These are phyloP conservation scores for Cucurbita maxima DNA, from an alignment of 306 rosid species.

Conservation along the genomic window DNA sequence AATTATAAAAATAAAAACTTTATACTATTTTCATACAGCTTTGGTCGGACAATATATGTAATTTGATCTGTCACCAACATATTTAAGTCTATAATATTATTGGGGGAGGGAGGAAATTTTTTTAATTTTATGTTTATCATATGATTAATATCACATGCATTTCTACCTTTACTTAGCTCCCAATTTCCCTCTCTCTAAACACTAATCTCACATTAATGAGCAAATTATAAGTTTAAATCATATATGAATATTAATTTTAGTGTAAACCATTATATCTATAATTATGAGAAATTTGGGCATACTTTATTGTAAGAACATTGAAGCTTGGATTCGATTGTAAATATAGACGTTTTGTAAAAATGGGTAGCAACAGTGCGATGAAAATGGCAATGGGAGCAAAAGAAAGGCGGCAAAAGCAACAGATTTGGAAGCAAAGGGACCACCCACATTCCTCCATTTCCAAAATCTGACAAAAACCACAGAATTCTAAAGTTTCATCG, in stretches of 20 bases:
- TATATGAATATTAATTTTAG: too few species aligned
- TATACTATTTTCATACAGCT: neutral
- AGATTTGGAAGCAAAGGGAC: neutral
- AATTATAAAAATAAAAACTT: neutral
- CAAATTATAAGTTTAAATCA: neutral
- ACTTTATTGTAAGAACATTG: too few species aligned
- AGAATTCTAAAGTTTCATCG: neutral
- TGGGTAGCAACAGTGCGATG: neutral
- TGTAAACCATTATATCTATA: too few species aligned
- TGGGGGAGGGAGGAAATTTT: too few species aligned
- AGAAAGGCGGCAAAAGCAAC: slow-evolving; percentile 6
- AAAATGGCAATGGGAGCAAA: neutral
- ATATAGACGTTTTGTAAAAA: too few species aligned
- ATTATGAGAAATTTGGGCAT: too few species aligned
- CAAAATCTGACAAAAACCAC: neutral
- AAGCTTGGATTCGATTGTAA: too few species aligned
- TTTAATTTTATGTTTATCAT: neutral
- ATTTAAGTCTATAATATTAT: neutral
- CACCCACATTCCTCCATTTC: neutral
- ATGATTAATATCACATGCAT: neutral
- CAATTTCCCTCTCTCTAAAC: neutral
- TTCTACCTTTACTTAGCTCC: neutral
- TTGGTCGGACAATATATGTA: neutral
- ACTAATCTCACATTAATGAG: too few species aligned
- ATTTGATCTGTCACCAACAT: neutral